Base-by-base conservation (phyloP, 2,329 filamentous ascomycete genomes). In the Diplodia sapinea region DNA sequence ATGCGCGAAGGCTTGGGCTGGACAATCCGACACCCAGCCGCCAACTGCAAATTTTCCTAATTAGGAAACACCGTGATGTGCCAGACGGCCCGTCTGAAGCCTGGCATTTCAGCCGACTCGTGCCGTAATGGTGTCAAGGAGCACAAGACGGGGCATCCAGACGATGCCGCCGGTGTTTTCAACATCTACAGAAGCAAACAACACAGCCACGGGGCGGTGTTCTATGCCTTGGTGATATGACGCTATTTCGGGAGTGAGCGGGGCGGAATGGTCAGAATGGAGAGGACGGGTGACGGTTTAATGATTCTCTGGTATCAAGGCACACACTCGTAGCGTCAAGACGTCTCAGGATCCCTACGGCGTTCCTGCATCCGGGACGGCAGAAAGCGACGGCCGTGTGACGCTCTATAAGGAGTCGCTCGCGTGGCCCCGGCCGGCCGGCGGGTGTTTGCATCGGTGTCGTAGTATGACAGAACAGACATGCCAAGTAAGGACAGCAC, bases 361-460 rank as follows among this genome's bases (percentile, higher is more conserved):
- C 40, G 57, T 62, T 50, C 57, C 57, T 62, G 57, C 57, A 62
- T 62, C 40, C 57, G 40, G 55, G 36, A 43, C n/a, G 20, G 20
- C 55, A 23, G 55, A 40, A 50, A 26, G 26, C 31, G 57, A 36
- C 26, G 13, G 23, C 26, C 11, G 61, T 64, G 36, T 43, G 61
- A 64, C 61, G 33, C 7, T 36, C n/a, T 38, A 49, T n/a, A 31
- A 52, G 61, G 26, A 52, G 47, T n/a, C 36, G 40, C 40, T 52
- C 47, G 49, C 61, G 61, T 52, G 61, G 61, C 31, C 61, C 40
- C 20, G 40, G 31, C 38, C 17, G 52, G 61, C 38, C 61, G 61
- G 49, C 61, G 61, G 61, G 26, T 64, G 61, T 64, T 36, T 50
- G 47, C 61, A 52, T 64, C 47, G 20, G 31, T 13, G 61, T 52